Evolutionary conservation across 2,329 filamentous ascomycete species (phyloP).

Genomic region (Septoria linicola): DNA sequence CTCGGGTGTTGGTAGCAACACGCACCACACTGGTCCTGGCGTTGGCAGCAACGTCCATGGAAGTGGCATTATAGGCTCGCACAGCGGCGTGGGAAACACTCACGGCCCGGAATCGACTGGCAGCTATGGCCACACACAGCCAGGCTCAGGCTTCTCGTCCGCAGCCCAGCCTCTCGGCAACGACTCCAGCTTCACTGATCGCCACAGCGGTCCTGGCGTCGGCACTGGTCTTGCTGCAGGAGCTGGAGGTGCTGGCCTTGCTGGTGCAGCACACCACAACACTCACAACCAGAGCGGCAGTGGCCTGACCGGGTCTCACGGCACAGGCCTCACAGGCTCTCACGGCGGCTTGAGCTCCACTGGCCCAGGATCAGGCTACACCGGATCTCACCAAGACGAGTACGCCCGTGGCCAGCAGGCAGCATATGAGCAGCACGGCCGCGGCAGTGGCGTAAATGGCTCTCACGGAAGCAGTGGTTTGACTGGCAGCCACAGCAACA

Average conservation of each 20-base stretch:
- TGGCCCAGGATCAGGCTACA: not conserved
- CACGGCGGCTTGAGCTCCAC: slow-evolving; percentile 1
- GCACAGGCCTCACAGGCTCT: too few relatives aligned
- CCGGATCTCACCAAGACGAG: slow-evolving; percentile 9
- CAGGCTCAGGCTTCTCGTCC: slow-evolving; percentile 11
- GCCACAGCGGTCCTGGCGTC: slow-evolving; percentile 15
- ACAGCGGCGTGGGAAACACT: slow-evolving; percentile 2
- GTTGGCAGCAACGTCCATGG: not conserved
- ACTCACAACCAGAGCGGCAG: slow-evolving; percentile 5
- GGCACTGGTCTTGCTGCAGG: slow-evolving; percentile 12
- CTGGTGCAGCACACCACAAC: slow-evolving; percentile 15
- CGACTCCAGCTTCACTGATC: slow-evolving; percentile 19
- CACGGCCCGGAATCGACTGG: slow-evolving; percentile 7
- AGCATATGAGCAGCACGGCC: slow-evolving; percentile 4
- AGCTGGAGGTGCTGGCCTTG: slow-evolving; percentile 15
- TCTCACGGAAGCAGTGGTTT: not conserved
- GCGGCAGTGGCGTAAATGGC: too few relatives aligned
- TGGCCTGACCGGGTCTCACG: slow-evolving; percentile 7
- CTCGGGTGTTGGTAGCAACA: slow-evolving; percentile 2
- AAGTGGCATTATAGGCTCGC: not conserved
- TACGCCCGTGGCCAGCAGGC: slow-evolving; percentile 12
- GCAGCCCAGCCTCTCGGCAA: slow-evolving; percentile 17
- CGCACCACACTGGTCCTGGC: slow-evolving; percentile 3
- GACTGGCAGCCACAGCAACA: not conserved
- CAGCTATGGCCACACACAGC: not conserved